A percentile compares a stretch with the other conserved stretches of the same genome.
phyloP scores from a whole-genome alignment of 139 green algal species.

The Closterium sp. region DNA sequence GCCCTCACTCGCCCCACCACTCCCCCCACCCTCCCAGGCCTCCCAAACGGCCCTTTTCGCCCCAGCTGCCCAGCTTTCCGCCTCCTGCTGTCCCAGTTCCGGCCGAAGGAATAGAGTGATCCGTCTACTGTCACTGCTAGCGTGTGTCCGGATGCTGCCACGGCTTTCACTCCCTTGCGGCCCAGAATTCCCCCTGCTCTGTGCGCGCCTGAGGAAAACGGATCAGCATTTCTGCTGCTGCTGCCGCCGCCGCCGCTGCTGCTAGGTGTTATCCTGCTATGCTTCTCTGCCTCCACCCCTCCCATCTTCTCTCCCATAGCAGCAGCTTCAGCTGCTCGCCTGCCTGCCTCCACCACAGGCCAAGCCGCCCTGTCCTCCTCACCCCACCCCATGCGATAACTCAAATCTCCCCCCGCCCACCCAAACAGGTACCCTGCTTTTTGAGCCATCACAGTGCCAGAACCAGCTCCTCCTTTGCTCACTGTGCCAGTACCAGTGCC shows the following conservation, averaged over 20 bases:
- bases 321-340: neutral
- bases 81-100: conserved; percentile 13
- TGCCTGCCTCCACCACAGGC: neutral
- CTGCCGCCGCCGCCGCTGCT: too few species aligned
- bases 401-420: neutral
- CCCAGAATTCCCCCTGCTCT: neutral
- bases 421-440: neutral
- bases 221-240: neutral
- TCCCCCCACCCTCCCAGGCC: conserved; percentile 4
- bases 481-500: too few species aligned
- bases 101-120: conserved; percentile 11
- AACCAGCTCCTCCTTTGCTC: neutral
- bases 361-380: neutral
- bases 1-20: conserved; percentile 6
- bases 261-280: too few species aligned
- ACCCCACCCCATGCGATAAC: neutral
- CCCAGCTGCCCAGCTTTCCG: conserved; percentile 16
- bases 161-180: neutral
- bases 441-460: neutral
- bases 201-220: neutral
- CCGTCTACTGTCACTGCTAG: conserved; percentile 5
- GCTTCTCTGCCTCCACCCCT: neutral
- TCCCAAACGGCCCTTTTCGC: neutral
- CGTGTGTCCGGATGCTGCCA: conserved; percentile 3
- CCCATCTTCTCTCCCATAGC: neutral